Evolutionary conservation across 148 eudicot genomes (phyloP).

Genomic region (Vaccinium myrtillus): DNA sequence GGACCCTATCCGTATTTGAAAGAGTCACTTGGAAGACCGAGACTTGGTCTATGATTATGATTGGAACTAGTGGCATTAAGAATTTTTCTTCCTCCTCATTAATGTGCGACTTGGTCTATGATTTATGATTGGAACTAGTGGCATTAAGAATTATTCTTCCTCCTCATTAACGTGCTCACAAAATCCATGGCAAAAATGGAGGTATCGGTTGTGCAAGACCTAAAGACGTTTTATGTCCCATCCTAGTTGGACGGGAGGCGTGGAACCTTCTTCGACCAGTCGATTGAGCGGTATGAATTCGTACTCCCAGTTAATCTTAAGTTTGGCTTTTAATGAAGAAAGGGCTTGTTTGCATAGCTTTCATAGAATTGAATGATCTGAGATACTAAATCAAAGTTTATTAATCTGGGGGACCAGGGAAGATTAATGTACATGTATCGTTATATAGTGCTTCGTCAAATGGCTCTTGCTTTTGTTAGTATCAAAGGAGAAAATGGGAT

Average conservation of each 20-base stretch:
- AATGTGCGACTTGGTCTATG: not conserved
- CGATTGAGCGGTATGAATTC: not conserved
- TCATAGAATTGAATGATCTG: not conserved
- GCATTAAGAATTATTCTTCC: no score
- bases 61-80: not conserved
- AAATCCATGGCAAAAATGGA: not conserved
- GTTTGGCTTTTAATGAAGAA: no score
- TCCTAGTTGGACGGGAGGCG: not conserved
- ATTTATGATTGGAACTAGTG: not conserved
- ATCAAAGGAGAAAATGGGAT: not conserved
- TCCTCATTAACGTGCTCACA: no score
- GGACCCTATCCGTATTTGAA: not conserved
- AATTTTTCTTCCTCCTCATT: not conserved
- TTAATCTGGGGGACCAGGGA: not conserved
- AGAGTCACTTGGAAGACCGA: not conserved
- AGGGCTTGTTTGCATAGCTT: no score
- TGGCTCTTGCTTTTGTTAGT: not conserved
- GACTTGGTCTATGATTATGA: not conserved
- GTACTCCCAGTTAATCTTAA: no score
- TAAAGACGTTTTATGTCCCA: slow-evolving; percentile 5
- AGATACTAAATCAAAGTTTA: not conserved
- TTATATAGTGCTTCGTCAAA: not conserved
- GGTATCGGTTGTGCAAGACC: not conserved
- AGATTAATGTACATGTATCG: not conserved
- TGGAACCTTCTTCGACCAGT: not conserved